These are phyloP conservation scores for Tolypocladium tundrense DNA, from an alignment of 2,329 filamentous ascomycete species.

Conservation along the genomic window DNA sequence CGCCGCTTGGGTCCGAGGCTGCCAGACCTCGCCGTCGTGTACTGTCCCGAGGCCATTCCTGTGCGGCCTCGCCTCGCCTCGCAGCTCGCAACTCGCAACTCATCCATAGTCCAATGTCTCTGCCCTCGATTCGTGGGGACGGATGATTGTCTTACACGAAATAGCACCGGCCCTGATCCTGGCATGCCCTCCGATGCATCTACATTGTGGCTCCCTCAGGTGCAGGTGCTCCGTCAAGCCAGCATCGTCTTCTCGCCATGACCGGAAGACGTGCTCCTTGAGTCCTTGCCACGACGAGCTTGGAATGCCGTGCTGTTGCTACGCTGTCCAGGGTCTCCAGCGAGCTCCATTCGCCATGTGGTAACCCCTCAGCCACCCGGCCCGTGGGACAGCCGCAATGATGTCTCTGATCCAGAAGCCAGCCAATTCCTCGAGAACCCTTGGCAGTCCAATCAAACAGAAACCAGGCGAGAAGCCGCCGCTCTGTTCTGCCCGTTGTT, in stretches of 20 bases:
- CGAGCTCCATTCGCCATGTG: conserved; percentile 6
- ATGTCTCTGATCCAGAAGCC: conserved; percentile 7
- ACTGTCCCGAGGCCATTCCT: background rate
- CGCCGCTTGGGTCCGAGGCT: background rate
- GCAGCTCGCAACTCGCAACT: background rate
- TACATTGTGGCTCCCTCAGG: background rate
- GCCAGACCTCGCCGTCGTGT: background rate
- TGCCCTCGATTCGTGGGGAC: background rate
- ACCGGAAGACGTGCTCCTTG: too few relatives aligned
- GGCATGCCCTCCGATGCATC: background rate
- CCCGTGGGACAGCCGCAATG: background rate
- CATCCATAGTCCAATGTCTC: background rate
- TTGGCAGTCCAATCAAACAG: conserved; percentile 15
- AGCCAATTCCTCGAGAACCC: conserved; percentile 8
- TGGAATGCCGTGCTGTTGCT: background rate
- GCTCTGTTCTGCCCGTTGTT: background rate
- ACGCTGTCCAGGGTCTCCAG: background rate
- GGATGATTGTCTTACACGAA: background rate
- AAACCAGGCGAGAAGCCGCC: conserved; percentile 5
- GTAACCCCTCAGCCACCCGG: conserved; percentile 2
- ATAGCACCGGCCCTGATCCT: background rate
- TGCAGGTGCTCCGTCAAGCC: background rate
- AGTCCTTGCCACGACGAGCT: background rate
- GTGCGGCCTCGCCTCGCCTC: background rate
- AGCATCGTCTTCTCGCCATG: background rate